Conservation (phyloP, 2,329 filamentous ascomycete genomes). For the Pyrenophora teres region DNA sequence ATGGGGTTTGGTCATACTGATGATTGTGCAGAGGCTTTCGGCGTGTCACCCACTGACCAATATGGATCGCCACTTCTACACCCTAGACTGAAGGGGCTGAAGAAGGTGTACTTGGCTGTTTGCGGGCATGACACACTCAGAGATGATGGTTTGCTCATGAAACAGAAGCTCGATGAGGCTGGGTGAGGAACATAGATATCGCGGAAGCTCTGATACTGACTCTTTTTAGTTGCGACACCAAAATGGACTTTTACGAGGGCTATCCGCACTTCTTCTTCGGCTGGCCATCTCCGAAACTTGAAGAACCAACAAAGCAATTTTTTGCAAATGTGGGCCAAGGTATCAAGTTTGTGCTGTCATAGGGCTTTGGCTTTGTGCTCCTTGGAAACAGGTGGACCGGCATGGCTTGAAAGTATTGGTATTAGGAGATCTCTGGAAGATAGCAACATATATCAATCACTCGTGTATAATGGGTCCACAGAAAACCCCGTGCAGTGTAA, state of each 20-base stretch:
- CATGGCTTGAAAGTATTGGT: too few relatives aligned
- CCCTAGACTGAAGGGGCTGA: conserved; percentile 33
- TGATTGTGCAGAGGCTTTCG: conserved; percentile 24
- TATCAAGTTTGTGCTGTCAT: conserved; percentile 28
- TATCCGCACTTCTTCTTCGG: conserved; percentile 47
- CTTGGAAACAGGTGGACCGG: too few relatives aligned
- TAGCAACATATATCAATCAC: too few relatives aligned
- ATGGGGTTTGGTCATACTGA: neutral
- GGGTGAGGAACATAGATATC: conserved; percentile 17
- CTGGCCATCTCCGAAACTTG: conserved; percentile 41
- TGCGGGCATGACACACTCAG: conserved; percentile 42
- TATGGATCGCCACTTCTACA: conserved; percentile 44
- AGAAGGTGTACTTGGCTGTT: conserved; percentile 40
- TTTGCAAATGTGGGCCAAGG: conserved; percentile 29
- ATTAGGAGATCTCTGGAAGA: too few relatives aligned
- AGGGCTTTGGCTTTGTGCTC: neutral
- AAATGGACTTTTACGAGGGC: conserved; percentile 41
- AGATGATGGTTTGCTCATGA: conserved; percentile 44
- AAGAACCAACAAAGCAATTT: conserved; percentile 30
- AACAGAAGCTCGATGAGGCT: conserved; percentile 31
- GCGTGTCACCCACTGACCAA: conserved; percentile 34
- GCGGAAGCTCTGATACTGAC: conserved; percentile 10
- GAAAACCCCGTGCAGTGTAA: neutral
- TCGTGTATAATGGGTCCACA: neutral
- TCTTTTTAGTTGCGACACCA: conserved; percentile 30